A percentile compares a stretch with the other conserved stretches of the same genome.
Conservation (phyloP, 2,329 filamentous ascomycete species). For the Myrmaecium sp. region DNA sequence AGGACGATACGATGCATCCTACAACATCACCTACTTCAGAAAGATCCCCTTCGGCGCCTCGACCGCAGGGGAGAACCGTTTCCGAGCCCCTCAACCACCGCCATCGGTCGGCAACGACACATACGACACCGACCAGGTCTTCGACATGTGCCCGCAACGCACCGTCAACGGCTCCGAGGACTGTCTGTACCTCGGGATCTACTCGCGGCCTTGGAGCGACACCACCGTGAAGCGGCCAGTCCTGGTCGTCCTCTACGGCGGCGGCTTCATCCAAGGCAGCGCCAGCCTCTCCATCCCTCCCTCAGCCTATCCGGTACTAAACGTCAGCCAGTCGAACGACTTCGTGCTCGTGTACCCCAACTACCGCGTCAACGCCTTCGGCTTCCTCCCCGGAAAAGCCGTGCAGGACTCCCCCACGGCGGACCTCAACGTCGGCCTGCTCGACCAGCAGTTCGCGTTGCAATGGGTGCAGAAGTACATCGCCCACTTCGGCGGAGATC, state of each 20-base stretch:
- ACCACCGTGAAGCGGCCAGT: conserved; percentile 33
- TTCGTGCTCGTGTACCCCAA: conserved; percentile 36
- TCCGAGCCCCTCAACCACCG: conserved; percentile 43
- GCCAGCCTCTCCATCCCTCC: conserved; percentile 40
- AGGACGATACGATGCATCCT: conserved; percentile 32
- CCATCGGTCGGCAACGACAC: conserved; percentile 30
- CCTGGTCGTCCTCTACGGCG: conserved; percentile 43
- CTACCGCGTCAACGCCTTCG: conserved; percentile 41
- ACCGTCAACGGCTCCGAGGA: conserved; percentile 41
- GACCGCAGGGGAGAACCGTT: conserved; percentile 39
- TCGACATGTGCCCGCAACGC: conserved; percentile 42
- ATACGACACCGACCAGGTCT: conserved; percentile 38
- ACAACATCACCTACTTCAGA: conserved; percentile 42
- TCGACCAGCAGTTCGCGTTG: conserved; percentile 45
- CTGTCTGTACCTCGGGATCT: conserved; percentile 44
- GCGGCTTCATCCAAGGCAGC: conserved; percentile 42
- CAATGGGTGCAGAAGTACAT: conserved; percentile 47
- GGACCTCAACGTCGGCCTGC: conserved; percentile 40
- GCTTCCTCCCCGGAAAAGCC: conserved; percentile 34
- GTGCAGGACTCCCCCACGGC: conserved; percentile 26
- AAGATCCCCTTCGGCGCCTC: conserved; percentile 46
- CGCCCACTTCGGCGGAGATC: conserved; percentile 31
- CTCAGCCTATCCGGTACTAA: conserved; percentile 39
- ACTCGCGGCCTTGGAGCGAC: conserved; percentile 38
- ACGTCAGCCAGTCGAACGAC: conserved; percentile 34